Evolutionary conservation across 768 basidiomycete species (phyloP), one percentile per base, ranked within the genome.

Genomic region (Phlebiopsis gigantea): DNA sequence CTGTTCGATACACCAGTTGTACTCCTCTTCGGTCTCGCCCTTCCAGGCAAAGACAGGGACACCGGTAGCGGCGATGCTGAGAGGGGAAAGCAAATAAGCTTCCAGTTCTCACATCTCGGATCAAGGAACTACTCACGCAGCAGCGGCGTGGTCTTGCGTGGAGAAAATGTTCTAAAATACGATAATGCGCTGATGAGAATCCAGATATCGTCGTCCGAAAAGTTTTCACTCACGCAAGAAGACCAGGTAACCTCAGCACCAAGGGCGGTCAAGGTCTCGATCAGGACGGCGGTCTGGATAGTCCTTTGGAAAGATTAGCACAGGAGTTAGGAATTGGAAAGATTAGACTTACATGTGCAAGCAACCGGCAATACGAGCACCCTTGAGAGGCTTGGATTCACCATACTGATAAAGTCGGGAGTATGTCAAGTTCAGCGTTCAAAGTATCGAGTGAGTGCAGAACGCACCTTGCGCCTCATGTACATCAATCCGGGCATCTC

Each of bases 41-140:
- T 99, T 99, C 97, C 97, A 99, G 42, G 97, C 97, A 69, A 85
- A 99, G 67, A 98, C 97, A 63, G 97, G 97, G 55, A 98, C 91
- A 64, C 96, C 96, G 58, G 97, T 98, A 17, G 94, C 96, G 62
- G 96, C 96, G 62, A 98, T 98, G 63, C 90, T 93, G 65, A 21
- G 12, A 39, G 34, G 2, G 17, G 12, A 39, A 12, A 17, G 34
- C 34, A 55, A 10, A 34, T 25, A 44, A 22, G 48, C 22, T 51
- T 29, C 47, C 47, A 59, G 15, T 19, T 43, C 46, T 55, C 24
- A 12, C 31, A 46, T 45, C 34, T 2, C 22, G 48, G 1, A 14
- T 24, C 30, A 46, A 41, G 44, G 57, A 9, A 43, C 3, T 15
- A 80, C 87, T 68, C 71, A 92, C 89, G 92, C 97, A 63, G 97